Evolutionary conservation across 805 yeast species (phyloP).

Genomic region (Danielozyma ontarioensis): DNA sequence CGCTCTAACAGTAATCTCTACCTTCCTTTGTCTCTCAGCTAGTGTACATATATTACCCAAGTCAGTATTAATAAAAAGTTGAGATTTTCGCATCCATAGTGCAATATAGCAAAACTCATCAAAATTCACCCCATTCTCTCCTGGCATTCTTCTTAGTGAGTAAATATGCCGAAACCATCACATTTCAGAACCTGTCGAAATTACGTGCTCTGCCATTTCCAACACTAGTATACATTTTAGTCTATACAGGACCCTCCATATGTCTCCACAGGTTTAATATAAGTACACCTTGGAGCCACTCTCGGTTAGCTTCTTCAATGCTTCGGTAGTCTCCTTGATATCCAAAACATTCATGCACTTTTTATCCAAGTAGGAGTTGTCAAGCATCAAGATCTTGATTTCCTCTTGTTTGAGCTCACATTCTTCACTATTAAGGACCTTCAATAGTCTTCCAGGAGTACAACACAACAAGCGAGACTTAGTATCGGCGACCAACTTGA

Average conservation of each 20-base stretch:
- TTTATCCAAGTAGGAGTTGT: constrained; percentile 54
- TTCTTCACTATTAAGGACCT: constrained; percentile 42
- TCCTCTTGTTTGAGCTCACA: constrained; percentile 36
- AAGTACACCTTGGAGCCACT: constrained; percentile 48
- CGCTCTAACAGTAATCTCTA: constrained; percentile 17
- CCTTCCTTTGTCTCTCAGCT: constrained; percentile 18
- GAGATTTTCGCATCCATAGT: too few species aligned
- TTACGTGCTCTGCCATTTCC: too few species aligned
- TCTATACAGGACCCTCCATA: too few species aligned
- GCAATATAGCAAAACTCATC: background rate
- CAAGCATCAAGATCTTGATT: constrained; percentile 53
- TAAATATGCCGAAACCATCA: too few species aligned
- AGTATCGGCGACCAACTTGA: constrained; percentile 39
- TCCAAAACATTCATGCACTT: constrained; percentile 63
- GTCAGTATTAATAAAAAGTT: too few species aligned
- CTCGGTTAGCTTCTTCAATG: constrained; percentile 36
- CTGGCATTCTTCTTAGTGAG: too few species aligned
- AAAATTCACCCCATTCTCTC: too few species aligned
- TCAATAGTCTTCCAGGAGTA: constrained; percentile 57
- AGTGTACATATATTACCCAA: too few species aligned
- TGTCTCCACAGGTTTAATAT: too few species aligned
- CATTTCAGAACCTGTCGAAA: too few species aligned
- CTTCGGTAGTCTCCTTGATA: constrained; percentile 38
- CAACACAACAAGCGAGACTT: constrained; percentile 50
- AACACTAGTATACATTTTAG: too few species aligned